Conservation (phyloP, 2,329 filamentous ascomycete species). For the Colletotrichum orbiculare region DNA sequence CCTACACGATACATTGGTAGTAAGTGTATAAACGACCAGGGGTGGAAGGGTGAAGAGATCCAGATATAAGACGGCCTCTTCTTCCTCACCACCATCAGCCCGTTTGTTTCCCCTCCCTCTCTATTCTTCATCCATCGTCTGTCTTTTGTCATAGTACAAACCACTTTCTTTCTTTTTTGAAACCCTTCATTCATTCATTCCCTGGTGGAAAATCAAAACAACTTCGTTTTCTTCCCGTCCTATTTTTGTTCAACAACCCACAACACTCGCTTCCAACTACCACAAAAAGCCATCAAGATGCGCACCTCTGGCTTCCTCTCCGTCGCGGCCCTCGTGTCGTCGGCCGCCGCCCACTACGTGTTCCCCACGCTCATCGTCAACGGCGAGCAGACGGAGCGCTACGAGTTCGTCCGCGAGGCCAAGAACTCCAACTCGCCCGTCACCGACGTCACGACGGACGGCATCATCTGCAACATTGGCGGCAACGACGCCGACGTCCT, state of each 20-base stretch:
- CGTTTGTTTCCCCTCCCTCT: slow-evolving; percentile 6
- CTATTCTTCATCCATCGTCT: slow-evolving; percentile 31
- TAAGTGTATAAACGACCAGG: too few relatives aligned
- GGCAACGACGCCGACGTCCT: slow-evolving; percentile 49
- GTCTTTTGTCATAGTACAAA: slow-evolving; percentile 34
- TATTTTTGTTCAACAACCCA: slow-evolving; percentile 17
- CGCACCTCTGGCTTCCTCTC: slow-evolving; percentile 26
- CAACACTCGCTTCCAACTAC: slow-evolving; percentile 16
- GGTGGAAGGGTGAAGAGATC: neutral
- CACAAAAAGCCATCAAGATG: slow-evolving; percentile 16
- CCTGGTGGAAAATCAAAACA: slow-evolving; percentile 32
- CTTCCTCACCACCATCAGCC: neutral
- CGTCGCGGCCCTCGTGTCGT: slow-evolving; percentile 33
- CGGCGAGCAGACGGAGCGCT: slow-evolving; percentile 35
- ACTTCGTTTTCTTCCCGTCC: slow-evolving; percentile 31
- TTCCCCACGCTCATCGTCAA: slow-evolving; percentile 39
- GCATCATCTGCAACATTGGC: slow-evolving; percentile 53
- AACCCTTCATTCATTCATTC: slow-evolving; percentile 28
- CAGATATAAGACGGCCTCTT: slow-evolving; percentile 28
- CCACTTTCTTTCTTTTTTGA: slow-evolving; percentile 33
- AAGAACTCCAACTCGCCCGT: slow-evolving; percentile 50
- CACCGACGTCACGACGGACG: slow-evolving; percentile 49
- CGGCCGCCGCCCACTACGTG: slow-evolving; percentile 38
- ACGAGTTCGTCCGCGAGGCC: slow-evolving; percentile 37
- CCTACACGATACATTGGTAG: neutral